phyloP scores from a whole-genome alignment of 768 basidiomycete species.

The Suillus americanus region DNA sequence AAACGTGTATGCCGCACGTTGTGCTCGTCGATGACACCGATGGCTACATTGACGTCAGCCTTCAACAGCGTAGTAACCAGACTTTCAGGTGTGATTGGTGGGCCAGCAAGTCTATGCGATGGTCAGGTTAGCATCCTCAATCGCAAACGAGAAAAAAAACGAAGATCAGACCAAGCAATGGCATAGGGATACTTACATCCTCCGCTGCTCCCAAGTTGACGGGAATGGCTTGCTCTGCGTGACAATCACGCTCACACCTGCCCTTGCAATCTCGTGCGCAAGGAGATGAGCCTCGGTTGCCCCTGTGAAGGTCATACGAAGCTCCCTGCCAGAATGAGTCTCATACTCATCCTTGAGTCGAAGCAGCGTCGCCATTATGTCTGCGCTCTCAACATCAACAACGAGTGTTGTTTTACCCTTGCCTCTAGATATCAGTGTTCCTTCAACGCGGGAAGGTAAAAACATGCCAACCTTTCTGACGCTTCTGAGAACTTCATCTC shows the following conservation, averaged over 20 bases:
- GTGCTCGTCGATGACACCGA: slow-evolving; percentile 43
- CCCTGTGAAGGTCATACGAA: slow-evolving; percentile 63
- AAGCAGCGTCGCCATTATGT: slow-evolving; percentile 71
- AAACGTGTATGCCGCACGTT: slow-evolving; percentile 35
- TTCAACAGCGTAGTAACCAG: slow-evolving; percentile 52
- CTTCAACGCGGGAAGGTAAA: background rate
- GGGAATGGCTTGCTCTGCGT: slow-evolving; percentile 65
- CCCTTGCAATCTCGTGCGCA: slow-evolving; percentile 64
- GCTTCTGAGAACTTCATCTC: slow-evolving; percentile 27
- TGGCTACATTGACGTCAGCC: slow-evolving; percentile 63
- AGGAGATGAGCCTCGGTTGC: slow-evolving; percentile 65
- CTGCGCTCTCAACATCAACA: slow-evolving; percentile 64
- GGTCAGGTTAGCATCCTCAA: background rate
- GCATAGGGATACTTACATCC: slow-evolving; percentile 48
- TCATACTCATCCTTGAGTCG: slow-evolving; percentile 72
- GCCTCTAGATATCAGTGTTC: background rate
- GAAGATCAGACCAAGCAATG: background rate
- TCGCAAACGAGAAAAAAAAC: background rate
- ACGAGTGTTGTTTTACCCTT: slow-evolving; percentile 68
- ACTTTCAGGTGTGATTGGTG: slow-evolving; percentile 62
- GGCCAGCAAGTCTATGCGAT: slow-evolving; percentile 56
- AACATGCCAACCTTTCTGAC: slow-evolving; percentile 15
- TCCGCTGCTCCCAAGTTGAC: slow-evolving; percentile 57
- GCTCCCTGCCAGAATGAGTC: slow-evolving; percentile 50
- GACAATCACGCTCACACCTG: slow-evolving; percentile 72